Base-by-base conservation (phyloP, 257 asterid genomes). In the Petrea volubilis region DNA sequence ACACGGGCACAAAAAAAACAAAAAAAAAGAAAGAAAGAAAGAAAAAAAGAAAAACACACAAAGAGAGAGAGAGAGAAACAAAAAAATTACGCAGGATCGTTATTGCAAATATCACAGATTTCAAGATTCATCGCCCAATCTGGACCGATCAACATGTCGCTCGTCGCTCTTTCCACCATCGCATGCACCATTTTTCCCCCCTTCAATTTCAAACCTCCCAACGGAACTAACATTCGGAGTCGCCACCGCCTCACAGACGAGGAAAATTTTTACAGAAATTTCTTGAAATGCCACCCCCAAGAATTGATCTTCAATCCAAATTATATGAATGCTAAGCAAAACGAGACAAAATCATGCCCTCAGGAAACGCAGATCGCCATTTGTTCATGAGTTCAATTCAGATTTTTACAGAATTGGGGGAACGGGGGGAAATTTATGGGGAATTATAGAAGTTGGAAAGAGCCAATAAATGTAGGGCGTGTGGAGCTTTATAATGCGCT, bases 151-250 rank as follows among this genome's bases (percentile, higher is more conserved):
- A 83, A 79, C 85, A 83, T 11, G 34, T 74, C 80, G 76, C 85
- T 83, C 56, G 85, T 83, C 47, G 88, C 88, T 62, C 85, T 72
- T 23, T 77, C 88, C 68, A 83, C 88, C 85, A 80, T 67, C 15
- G 77, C 53, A 75, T 71, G 77, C 80, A 65, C 81, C 88, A 83
- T 83, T 24, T 58, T 64, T 20, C 10, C 51, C 15, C 13, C 69
- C 24, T 14, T 11, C 12, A 15, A 9, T 36, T 52, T 38, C 29
- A 33, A 43, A 62, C 15, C 28, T 36, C 51, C 46, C 68, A 65
- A 72, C 73, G 70, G 72, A 55, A 60, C 34, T 47, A 15, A 49
- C 67, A 57, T 44, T 44, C 27, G 28, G 36, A 43, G 29, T 55
- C 52, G 61, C 7, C 28, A 36, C 40, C 58, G 50, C 33, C 53